phyloP scores from a whole-genome alignment of 495 filamentous ascomycete species.

The Aspergillus biplanus region DNA sequence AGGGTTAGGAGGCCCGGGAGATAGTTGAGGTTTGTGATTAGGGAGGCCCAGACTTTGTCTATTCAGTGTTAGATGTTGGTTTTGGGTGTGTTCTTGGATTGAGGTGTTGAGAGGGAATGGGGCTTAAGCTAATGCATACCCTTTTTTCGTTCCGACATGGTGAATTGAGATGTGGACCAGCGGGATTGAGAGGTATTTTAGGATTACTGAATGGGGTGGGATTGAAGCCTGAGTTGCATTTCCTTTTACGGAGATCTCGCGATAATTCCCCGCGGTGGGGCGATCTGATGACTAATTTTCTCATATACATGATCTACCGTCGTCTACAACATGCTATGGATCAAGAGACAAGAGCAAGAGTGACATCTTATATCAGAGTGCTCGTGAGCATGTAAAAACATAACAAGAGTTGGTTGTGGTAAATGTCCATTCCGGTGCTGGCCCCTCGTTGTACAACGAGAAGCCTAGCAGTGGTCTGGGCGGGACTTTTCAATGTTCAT shows the following conservation, averaged over 20 bases:
- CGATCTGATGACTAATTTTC: neutral
- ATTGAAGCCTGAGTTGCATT: neutral
- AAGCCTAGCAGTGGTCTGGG: slow-evolving; percentile 18
- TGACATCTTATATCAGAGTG: neutral
- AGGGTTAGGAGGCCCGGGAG: slow-evolving; percentile 38
- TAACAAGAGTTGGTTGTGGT: neutral
- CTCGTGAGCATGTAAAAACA: neutral
- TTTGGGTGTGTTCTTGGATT: slow-evolving; percentile 3
- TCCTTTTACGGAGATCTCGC: neutral
- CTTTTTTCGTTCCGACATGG: slow-evolving; percentile 10
- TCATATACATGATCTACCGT: neutral
- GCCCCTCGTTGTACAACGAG: neutral
- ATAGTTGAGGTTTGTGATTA: slow-evolving; percentile 37
- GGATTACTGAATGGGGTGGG: neutral
- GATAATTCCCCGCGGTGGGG: slow-evolving; percentile 1
- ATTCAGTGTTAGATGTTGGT: neutral
- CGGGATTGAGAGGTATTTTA: neutral
- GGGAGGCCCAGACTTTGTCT: slow-evolving; percentile 33
- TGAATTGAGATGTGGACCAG: neutral
- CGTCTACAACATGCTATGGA: neutral
- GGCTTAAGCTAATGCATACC: neutral
- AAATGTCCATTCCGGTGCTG: slow-evolving; percentile 19
- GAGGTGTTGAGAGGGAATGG: neutral
- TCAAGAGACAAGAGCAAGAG: neutral
- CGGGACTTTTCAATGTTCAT: neutral